Percentiles rank a stretch among this genome's conserved stretches.
Evolutionary conservation across 2,329 filamentous ascomycete genomes (phyloP).

Genomic region (Penicillium sp.): DNA sequence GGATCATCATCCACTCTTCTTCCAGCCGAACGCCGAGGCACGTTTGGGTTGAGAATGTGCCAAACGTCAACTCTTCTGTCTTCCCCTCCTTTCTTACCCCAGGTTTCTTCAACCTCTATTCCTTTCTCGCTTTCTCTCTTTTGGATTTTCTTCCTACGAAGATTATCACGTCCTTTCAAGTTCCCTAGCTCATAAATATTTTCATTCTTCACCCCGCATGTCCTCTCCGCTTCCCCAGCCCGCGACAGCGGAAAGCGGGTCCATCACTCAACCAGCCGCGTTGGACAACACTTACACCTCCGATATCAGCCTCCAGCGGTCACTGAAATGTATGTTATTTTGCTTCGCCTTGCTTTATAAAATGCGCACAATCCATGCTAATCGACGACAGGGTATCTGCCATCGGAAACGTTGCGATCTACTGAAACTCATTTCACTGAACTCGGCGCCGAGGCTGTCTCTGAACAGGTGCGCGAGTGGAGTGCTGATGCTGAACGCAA

Average conservation of each 20-base stretch:
- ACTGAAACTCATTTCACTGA: constrained; percentile 39
- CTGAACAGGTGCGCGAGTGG: constrained; percentile 33
- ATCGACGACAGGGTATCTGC: constrained; percentile 41
- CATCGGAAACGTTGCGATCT: constrained; percentile 59
- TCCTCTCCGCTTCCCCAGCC: constrained; percentile 11
- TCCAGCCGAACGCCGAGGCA: constrained; percentile 23
- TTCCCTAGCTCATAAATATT: not conserved
- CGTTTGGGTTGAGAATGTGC: constrained; percentile 6
- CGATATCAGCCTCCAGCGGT: constrained; percentile 57
- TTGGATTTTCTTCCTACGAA: not conserved
- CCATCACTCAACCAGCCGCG: constrained; percentile 59
- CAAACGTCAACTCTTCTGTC: not conserved
- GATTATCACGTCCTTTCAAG: too few species aligned
- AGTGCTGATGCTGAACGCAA: constrained; percentile 67
- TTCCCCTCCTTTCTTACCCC: not conserved
- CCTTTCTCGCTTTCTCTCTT: not conserved
- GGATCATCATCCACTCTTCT: not conserved
- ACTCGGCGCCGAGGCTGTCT: constrained; percentile 38
- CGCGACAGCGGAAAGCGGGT: constrained; percentile 52
- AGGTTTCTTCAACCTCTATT: not conserved
- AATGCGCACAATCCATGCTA: not conserved
- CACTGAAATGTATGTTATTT: constrained; percentile 58
- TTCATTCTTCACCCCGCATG: constrained; percentile 8
- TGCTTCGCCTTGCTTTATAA: constrained; percentile 19
- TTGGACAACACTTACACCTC: constrained; percentile 63